Evolutionary conservation across 2,329 filamentous ascomycete genomes (phyloP), one percentile per base, ranked within the genome.

Genomic region (Hymenoscyphus fructigenus): DNA sequence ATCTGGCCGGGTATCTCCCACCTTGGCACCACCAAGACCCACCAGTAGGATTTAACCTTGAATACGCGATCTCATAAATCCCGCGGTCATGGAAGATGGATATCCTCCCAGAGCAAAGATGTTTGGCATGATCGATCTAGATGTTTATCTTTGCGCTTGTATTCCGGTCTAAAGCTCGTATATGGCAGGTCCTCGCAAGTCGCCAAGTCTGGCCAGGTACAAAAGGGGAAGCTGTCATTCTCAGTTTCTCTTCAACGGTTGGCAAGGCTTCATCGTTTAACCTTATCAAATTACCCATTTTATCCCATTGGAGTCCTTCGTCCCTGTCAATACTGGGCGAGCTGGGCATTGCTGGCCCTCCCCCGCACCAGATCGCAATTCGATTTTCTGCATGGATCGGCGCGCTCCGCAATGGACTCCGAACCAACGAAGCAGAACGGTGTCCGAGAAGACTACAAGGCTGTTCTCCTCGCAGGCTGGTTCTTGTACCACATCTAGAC

Each of bases 341-440:
- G 41, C 41, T 7, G n/a, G 38, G 14, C 38, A 15, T 44, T 17
- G 12, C 14, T 44, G n/a, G 15, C 44, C 10, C 17, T 32, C 41
- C 59, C 59, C 59, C 59, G 59, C 38, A 60, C 59, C 29, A 32
- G 23, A 60, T 60, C 38, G 59, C 23, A 38, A 50, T n/a, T 20
- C 26, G 47, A 29, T 60, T 41, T 53, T 34, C 38, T 60, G 59
- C 59, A 60, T 47, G 47, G 38, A 60, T 20, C 38, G 38, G 59
- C 26, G 10, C 38, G 12, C 59, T 53, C 41, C 41, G 59, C 38
- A n/a, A 23, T 38, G 36, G 12, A 26, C n/a, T 41, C 57, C 57
- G 9, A 36, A 15, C 2, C 9, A 36, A 36, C 34, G 10, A 36
- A 36, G 10, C 34, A 36, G 34, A 36, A 36, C 10, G 34, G 34